A percentile compares a stretch with the other conserved stretches of the same genome.
These are phyloP conservation scores for Mortierella hygrophila DNA, from an alignment of 192 early-diverging fungal species.

Conservation along the genomic window DNA sequence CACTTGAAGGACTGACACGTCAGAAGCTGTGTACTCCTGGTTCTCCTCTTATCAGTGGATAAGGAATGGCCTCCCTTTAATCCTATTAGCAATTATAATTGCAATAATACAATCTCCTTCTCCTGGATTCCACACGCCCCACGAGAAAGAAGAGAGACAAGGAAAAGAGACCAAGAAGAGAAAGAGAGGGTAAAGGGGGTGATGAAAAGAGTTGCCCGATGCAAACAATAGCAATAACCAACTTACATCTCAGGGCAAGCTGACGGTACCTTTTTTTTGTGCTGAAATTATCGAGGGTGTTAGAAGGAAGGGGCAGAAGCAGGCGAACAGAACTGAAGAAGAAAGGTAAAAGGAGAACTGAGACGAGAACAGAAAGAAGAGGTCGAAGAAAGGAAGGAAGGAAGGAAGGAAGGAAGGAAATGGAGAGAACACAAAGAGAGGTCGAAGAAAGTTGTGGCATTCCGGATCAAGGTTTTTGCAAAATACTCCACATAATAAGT, in stretches of 20 bases:
- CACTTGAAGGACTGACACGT: too few relatives aligned
- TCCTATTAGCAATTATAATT: background rate
- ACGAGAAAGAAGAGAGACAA: background rate
- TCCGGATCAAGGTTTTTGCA: background rate
- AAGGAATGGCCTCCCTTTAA: background rate
- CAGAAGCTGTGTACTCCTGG: background rate
- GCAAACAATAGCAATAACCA: background rate
- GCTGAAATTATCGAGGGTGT: background rate
- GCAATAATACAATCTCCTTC: background rate
- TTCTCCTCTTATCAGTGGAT: background rate
- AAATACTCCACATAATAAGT: background rate
- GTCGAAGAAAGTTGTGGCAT: background rate
- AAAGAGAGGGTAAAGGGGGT: background rate
- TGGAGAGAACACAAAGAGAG: background rate
- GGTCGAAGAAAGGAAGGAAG: background rate
- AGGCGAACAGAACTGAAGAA: too few relatives aligned
- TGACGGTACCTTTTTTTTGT: background rate
- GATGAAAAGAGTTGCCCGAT: background rate
- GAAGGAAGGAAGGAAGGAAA: background rate
- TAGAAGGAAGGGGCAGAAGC: background rate
- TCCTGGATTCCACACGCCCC: constrained; percentile 7
- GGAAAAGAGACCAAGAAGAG: background rate
- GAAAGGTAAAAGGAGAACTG: background rate
- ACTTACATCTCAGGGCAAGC: background rate
- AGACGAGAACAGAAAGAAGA: background rate